A percentile compares a stretch with the other conserved stretches of the same genome.
Evolutionary conservation across 305 asterid genomes (phyloP).

Genomic region (Fraxinus ornus): DNA sequence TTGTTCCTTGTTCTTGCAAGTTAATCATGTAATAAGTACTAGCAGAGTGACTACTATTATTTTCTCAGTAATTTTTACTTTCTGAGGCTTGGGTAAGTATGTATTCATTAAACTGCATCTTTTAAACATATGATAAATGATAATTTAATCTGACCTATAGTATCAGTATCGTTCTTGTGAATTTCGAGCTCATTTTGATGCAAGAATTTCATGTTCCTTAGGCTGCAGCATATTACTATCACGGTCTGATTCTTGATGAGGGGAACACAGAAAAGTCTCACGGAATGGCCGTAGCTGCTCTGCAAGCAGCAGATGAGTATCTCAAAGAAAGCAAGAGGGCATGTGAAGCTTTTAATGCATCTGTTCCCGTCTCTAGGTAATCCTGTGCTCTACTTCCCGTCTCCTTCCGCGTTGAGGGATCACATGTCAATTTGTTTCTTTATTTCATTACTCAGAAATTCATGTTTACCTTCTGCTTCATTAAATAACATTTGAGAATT

Average conservation of each 20-base stretch:
- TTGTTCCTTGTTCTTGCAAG: neutral
- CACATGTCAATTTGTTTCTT: neutral
- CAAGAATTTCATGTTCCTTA: conserved; percentile 25
- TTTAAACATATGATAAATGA: neutral
- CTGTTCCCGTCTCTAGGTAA: conserved; percentile 82
- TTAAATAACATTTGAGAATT: neutral
- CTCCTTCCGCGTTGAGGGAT: neutral
- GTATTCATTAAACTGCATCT: neutral
- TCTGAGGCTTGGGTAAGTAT: neutral
- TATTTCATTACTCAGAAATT: neutral
- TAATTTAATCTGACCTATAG: neutral
- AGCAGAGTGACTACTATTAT: neutral
- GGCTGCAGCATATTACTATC: conserved; percentile 98
- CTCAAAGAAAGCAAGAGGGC: conserved; percentile 94
- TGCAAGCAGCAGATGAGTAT: conserved; percentile 96
- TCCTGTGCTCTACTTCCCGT: conserved; percentile 17
- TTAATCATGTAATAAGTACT: neutral
- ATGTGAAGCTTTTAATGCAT: conserved; percentile 73
- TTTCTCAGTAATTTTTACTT: neutral
- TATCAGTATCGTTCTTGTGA: neutral
- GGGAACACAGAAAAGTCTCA: conserved; percentile 85
- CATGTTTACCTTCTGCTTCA: neutral
- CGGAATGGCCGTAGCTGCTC: conserved; percentile 24
- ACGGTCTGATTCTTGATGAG: conserved; percentile 95
- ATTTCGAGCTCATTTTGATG: neutral